Conservation (phyloP, 75 land plant genomes). For the Sequoiadendron giganteum region DNA sequence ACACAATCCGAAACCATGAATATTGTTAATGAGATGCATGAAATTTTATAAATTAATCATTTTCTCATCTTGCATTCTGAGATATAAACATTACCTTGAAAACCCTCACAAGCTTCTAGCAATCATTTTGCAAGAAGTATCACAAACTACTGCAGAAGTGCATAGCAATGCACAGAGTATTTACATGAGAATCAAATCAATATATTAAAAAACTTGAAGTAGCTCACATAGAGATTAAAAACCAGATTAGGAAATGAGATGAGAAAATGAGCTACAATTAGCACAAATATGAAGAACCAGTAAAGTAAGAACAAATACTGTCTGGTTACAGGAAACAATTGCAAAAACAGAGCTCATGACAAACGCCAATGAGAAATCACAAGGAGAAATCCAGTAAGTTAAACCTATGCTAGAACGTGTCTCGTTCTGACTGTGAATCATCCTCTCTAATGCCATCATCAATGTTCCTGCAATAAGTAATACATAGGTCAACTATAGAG, state of each 20-base stretch:
- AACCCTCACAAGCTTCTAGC: neutral
- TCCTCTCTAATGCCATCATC: conserved; percentile 45
- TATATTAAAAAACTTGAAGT: neutral
- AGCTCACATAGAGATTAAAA: neutral
- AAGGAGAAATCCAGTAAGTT: neutral
- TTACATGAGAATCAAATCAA: neutral
- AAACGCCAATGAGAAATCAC: neutral
- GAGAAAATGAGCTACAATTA: neutral
- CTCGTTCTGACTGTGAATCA: conserved; percentile 32
- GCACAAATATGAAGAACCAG: neutral
- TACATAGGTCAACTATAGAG: neutral
- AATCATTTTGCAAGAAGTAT: conserved; percentile 2
- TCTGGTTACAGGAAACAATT: neutral
- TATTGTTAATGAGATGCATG: neutral
- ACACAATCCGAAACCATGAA: neutral
- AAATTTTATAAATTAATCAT: neutral
- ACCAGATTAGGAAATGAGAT: neutral
- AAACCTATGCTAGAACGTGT: neutral
- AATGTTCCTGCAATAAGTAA: conserved; percentile 38
- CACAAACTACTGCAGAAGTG: neutral
- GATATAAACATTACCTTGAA: neutral
- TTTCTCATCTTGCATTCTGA: neutral
- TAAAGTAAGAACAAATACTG: neutral
- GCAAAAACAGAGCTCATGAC: neutral
- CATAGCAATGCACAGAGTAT: neutral